These are phyloP conservation scores for Penicillium canariense DNA, from an alignment of 495 filamentous ascomycete genomes.

Conservation along the genomic window DNA sequence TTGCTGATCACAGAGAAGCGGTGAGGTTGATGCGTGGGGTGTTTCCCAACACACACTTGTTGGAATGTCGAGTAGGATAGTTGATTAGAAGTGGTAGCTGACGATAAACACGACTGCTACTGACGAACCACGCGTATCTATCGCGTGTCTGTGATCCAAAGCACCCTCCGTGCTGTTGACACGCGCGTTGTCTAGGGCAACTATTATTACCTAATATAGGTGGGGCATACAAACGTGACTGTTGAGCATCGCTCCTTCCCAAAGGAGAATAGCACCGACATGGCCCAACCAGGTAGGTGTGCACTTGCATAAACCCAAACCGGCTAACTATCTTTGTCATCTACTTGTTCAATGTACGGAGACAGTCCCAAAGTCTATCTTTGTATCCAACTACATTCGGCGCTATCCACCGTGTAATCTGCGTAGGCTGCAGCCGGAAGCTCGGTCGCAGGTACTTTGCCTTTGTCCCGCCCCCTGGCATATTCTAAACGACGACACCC, in stretches of 20 bases:
- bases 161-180: constrained; percentile 11
- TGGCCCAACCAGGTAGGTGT: neutral
- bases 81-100: no score
- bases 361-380: neutral
- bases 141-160: neutral
- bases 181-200: constrained; percentile 24
- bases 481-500: no score
- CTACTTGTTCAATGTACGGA: no score
- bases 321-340: neutral
- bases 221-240: constrained; percentile 9
- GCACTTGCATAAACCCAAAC: neutral
- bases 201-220: constrained; percentile 14
- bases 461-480: no score
- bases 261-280: neutral
- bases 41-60: neutral
- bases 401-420: neutral
- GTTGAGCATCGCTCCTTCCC: neutral
- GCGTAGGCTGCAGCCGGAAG: neutral
- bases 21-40: constrained; percentile 9
- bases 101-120: neutral
- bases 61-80: neutral
- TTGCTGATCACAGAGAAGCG: constrained; percentile 18
- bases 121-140: constrained; percentile 3
- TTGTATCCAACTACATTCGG: neutral
- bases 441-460: neutral